Evolutionary conservation across 78 protist genomes (phyloP).

Genomic region (Planoprotostelium fungivorum): DNA sequence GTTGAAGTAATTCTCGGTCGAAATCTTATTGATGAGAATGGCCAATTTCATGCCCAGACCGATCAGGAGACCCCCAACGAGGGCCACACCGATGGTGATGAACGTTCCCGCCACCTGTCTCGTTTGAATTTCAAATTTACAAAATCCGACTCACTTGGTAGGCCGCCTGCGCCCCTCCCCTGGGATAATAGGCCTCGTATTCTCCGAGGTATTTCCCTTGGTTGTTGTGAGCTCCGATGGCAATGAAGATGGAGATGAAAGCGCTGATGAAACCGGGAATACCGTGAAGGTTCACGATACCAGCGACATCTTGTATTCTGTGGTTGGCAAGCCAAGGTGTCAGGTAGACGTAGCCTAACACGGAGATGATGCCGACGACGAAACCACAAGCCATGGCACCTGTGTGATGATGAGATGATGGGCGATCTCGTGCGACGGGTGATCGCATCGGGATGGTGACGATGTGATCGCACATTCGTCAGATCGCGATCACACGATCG

Average conservation of each 20-base stretch:
- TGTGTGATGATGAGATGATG: too few relatives aligned
- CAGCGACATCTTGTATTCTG: slow-evolving; percentile 47
- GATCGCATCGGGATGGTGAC: background rate
- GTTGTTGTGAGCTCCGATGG: slow-evolving; percentile 34
- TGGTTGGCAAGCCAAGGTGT: slow-evolving; percentile 35
- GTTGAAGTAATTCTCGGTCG: slow-evolving; percentile 23
- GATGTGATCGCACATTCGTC: background rate
- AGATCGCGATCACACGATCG: background rate
- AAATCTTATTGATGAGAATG: slow-evolving; percentile 15
- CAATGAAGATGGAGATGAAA: slow-evolving; percentile 32
- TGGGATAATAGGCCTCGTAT: background rate
- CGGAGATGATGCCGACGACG: slow-evolving; percentile 65
- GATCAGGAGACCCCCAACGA: slow-evolving; percentile 42
- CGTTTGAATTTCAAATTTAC: background rate
- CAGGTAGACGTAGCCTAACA: slow-evolving; percentile 72
- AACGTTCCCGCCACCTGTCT: slow-evolving; percentile 44
- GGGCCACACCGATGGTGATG: slow-evolving; percentile 33
- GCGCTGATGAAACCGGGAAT: slow-evolving; percentile 87
- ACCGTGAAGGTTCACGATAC: slow-evolving; percentile 86
- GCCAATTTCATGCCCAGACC: slow-evolving; percentile 16
- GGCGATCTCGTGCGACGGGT: slow-evolving; percentile 1
- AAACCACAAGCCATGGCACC: slow-evolving; percentile 75
- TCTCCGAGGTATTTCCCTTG: slow-evolving; percentile 20
- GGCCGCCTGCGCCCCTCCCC: background rate
- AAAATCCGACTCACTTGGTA: background rate